Evolutionary conservation across 352 stramenopile species (phyloP), one percentile per base, ranked within the genome.

Genomic region (Globisporangium radiosum): DNA sequence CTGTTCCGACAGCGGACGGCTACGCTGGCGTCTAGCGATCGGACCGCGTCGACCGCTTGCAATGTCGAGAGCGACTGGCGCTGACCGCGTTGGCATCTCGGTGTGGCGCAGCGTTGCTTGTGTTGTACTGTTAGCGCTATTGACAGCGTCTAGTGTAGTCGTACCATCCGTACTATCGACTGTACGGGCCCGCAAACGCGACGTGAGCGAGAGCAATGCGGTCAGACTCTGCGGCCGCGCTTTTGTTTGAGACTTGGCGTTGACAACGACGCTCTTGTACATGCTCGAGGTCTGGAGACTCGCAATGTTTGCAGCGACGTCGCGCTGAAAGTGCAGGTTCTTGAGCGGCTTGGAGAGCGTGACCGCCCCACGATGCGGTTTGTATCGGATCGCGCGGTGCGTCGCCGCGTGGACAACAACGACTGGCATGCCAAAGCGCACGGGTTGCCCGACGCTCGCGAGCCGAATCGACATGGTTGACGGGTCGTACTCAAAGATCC

Each of bases 341-440:
- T 76, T 78, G 7, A 76, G 78, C 47, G 81, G 81, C 17, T 83
- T 81, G 43, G 64, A 80, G 54, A 91, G 80, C 43, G 78, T 89
- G 47, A 91, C 77, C 4, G 79, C 79, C 38, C 77, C 75, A 53
- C 71, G 68, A 45, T 87, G 81, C 1, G 64, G 73, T 48, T 80
- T 65, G 62, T 86, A 91, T 7, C 63, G 49, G 47, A 89, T 87
- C n/a, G 79, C 81, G 42, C 81, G 73, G 2, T 74, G 66, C 15
- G 78, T 85, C 37, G 81, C 73, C 0, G 81, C 78, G 55, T 91
- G 81, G 7, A 87, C 81, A 0, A 91, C 66, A 0, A 89, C 65
- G 7, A 91, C 43, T 1, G 74, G 77, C 5, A 66, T 64, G 11
- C 70, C 77, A 47, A 89, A 86, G 33, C 71, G 72, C 5, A 91